Percentiles rank a stretch among this genome's conserved stretches.
Conservation (phyloP, 2,329 filamentous ascomycete species). For the Aphanoascus verrucosus region DNA sequence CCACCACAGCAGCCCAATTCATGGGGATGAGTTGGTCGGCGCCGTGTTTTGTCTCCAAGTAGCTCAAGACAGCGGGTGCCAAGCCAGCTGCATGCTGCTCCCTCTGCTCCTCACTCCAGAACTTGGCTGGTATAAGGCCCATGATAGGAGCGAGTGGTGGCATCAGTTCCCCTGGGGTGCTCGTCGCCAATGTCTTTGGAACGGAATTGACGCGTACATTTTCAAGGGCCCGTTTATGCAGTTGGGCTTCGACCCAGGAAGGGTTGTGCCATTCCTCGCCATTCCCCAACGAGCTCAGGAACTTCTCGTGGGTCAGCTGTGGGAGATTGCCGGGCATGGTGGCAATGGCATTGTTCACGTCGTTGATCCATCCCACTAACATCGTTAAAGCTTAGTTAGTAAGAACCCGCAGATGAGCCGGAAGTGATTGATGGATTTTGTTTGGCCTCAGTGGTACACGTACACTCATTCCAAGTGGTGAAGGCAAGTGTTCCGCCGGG, state of each 20-base stretch:
- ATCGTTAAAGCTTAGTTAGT: not conserved
- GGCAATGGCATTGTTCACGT: slow-evolving; percentile 10
- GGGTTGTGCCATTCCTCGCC: slow-evolving; percentile 10
- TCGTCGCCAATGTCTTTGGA: slow-evolving; percentile 6
- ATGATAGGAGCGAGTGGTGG: slow-evolving; percentile 4
- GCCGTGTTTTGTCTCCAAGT: slow-evolving; percentile 2
- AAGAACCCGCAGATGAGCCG: not conserved
- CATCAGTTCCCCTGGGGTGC: slow-evolving; percentile 2
- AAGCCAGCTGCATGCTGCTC: not conserved
- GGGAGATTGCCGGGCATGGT: slow-evolving; percentile 7
- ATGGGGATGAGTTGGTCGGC: slow-evolving; percentile 8
- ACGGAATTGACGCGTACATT: slow-evolving; percentile 4
- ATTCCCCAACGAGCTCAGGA: slow-evolving; percentile 8
- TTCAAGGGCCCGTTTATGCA: slow-evolving; percentile 2
- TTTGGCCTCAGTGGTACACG: not conserved
- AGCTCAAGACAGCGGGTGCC: not conserved
- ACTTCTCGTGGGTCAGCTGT: slow-evolving; percentile 6
- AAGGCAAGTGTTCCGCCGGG: slow-evolving; percentile 10
- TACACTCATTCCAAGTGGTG: slow-evolving; percentile 12
- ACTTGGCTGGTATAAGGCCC: slow-evolving; percentile 7
- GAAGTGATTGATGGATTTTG: not conserved
- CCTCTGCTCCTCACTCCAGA: slow-evolving; percentile 9
- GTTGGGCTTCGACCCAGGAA: slow-evolving; percentile 1
- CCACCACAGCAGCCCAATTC: slow-evolving; percentile 8
- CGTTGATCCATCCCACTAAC: slow-evolving; percentile 10